phyloP scores from a whole-genome alignment of 768 basidiomycete species.

The Suillus subalutaceus region DNA sequence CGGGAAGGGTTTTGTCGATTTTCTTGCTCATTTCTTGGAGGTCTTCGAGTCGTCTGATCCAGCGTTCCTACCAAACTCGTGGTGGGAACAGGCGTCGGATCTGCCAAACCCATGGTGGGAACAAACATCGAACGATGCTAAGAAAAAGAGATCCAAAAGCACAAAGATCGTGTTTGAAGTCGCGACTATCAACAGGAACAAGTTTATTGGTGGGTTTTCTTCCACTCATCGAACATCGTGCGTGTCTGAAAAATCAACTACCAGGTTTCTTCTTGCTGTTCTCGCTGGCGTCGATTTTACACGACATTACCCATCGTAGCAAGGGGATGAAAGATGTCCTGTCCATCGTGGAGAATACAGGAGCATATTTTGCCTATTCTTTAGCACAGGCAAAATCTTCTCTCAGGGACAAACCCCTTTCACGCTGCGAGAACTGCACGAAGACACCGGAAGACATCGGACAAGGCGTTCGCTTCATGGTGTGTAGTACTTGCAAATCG shows the following conservation, averaged over 20 bases:
- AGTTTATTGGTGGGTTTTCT: slow-evolving; percentile 21
- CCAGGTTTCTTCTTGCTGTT: slow-evolving; percentile 14
- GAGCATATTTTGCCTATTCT: not conserved
- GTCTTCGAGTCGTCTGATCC: slow-evolving; percentile 3
- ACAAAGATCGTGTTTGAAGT: slow-evolving; percentile 11
- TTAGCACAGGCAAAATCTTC: not conserved
- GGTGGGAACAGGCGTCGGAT: slow-evolving; percentile 12
- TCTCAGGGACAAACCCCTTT: slow-evolving; percentile 18
- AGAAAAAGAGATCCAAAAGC: not conserved
- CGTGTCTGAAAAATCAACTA: not conserved
- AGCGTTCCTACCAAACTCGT: not conserved
- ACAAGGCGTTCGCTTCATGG: slow-evolving; percentile 19
- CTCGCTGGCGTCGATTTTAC: slow-evolving; percentile 9
- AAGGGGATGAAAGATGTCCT: slow-evolving; percentile 5
- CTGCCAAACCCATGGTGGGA: slow-evolving; percentile 17
- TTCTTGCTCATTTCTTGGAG: slow-evolving; percentile 8
- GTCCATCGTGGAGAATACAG: slow-evolving; percentile 2
- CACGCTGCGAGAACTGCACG: slow-evolving; percentile 24
- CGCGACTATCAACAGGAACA: slow-evolving; percentile 19
- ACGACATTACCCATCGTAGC: not conserved
- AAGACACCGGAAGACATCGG: slow-evolving; percentile 21
- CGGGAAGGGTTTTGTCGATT: slow-evolving; percentile 10
- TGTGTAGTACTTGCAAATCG: slow-evolving; percentile 22
- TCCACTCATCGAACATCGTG: not conserved
- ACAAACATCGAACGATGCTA: slow-evolving; percentile 7